Percentiles rank a stretch among this genome's conserved stretches.
phyloP scores from a whole-genome alignment of 1,284 basidiomycete genomes.

The Sporisorium sorghi region DNA sequence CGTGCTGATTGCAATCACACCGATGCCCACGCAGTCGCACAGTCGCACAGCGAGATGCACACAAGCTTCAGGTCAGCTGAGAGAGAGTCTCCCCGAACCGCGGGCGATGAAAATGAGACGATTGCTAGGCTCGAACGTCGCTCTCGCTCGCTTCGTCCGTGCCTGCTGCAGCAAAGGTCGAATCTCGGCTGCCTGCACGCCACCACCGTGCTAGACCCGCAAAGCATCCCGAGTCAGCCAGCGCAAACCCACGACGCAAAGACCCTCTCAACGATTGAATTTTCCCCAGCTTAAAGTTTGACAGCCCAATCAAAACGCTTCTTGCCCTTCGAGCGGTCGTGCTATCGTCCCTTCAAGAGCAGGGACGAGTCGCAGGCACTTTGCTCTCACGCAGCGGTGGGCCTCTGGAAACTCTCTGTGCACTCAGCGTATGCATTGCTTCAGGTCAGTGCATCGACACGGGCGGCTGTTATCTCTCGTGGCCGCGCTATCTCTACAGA shows the following conservation, averaged over 20 bases:
- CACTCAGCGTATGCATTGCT: too few species aligned
- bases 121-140: not conserved
- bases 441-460: too few species aligned
- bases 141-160: not conserved
- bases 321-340: too few species aligned
- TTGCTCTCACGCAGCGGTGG: too few species aligned
- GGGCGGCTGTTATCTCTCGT: constrained; percentile 1
- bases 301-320: not conserved
- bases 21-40: not conserved
- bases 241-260: not conserved
- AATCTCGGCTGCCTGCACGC: not conserved
- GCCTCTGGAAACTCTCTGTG: too few species aligned
- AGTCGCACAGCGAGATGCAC: too few species aligned
- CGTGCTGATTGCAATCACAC: constrained; percentile 2
- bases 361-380: too few species aligned
- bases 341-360: too few species aligned
- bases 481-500: not conserved
- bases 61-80: not conserved
- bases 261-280: too few species aligned
- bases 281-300: not conserved
- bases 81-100: not conserved
- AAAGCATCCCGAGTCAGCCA: not conserved
- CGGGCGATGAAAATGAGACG: not conserved
- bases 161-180: not conserved
- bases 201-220: not conserved